Percentiles rank a stretch among this genome's conserved stretches.
phyloP scores from a whole-genome alignment of 2,329 filamentous ascomycete species.

The Tolypocladium amazonense region DNA sequence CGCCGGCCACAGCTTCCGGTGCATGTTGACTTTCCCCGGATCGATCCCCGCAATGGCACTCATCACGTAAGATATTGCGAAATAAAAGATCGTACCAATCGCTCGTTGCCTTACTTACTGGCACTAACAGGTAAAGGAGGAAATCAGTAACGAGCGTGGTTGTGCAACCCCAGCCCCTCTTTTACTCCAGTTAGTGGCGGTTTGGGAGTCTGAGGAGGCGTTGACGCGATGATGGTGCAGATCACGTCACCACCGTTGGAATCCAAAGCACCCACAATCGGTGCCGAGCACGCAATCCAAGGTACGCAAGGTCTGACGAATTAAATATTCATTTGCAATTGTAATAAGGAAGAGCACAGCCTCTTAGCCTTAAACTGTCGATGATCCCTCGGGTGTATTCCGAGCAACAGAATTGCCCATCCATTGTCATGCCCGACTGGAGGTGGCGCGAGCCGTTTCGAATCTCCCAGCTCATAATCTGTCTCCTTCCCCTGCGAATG shows the following conservation, averaged over 20 bases:
- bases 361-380: neutral
- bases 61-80: neutral
- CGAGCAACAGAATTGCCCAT: too few relatives aligned
- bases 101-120: neutral
- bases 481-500: neutral
- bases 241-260: slow-evolving; percentile 8
- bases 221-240: slow-evolving; percentile 9
- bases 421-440: too few relatives aligned
- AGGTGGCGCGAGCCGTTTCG: neutral
- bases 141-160: neutral
- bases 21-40: neutral
- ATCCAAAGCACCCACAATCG: neutral
- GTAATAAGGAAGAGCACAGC: neutral
- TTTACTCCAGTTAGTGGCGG: neutral
- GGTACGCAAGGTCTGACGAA: neutral
- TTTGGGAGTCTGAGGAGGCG: neutral
- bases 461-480: neutral
- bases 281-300: neutral
- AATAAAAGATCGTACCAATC: neutral
- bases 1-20: neutral
- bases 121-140: neutral
- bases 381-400: neutral
- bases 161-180: neutral
- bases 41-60: neutral
- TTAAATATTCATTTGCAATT: neutral